A percentile compares a stretch with the other conserved stretches of the same genome.
phyloP scores from a whole-genome alignment of 345 rosid genomes.

The Gossypium mustelinum region DNA sequence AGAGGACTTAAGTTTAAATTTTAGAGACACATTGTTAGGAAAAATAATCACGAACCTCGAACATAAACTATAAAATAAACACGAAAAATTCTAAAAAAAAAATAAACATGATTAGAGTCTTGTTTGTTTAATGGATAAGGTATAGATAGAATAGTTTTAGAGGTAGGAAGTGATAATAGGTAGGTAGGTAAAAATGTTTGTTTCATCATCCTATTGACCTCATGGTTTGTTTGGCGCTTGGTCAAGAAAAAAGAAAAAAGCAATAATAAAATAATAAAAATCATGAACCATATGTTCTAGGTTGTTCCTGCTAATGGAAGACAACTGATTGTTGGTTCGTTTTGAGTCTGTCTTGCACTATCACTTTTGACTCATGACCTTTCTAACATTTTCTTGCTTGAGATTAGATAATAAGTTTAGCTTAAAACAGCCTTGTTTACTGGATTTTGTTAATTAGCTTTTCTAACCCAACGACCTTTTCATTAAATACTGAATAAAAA shows the following conservation, averaged over 20 bases:
- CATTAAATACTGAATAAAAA: no score
- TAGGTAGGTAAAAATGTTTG: background rate
- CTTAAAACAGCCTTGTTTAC: no score
- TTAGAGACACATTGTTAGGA: accelerated
- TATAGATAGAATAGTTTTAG: background rate
- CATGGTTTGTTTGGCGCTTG: constrained; percentile 12
- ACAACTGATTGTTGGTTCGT: constrained; percentile 6
- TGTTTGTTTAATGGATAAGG: no score
- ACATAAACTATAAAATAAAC: no score
- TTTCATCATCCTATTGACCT: constrained; percentile 13
- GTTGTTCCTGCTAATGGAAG: constrained; percentile 4
- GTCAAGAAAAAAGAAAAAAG: background rate
- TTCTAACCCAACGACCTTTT: no score
- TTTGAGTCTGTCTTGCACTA: background rate
- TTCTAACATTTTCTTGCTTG: background rate
- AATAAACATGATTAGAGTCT: no score
- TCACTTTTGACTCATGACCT: background rate
- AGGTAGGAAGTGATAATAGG: constrained; percentile 9
- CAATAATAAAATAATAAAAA: background rate
- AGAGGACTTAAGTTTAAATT: no score
- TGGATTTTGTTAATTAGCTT: no score
- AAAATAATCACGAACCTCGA: accelerated
- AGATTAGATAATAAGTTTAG: no score
- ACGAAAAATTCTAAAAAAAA: no score
- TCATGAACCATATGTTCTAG: background rate